phyloP scores from a whole-genome alignment of 2,329 filamentous ascomycete species.

The Elsinoe fawcettii region DNA sequence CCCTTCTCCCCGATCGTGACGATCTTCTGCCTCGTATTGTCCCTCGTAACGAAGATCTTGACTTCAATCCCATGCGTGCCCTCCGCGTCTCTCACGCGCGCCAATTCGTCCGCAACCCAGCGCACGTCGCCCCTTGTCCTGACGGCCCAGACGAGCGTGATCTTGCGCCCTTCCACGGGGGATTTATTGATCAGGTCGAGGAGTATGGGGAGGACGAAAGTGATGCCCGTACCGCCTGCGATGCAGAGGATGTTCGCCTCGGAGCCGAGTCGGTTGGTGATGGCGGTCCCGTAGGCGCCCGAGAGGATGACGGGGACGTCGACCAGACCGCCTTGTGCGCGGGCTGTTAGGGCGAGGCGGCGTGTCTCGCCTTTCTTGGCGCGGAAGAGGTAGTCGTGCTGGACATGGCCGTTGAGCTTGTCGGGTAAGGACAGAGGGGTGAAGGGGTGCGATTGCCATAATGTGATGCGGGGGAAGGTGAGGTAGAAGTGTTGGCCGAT shows the following conservation, averaged over 20 bases:
- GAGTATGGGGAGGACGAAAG: slow-evolving; percentile 61
- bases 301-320: slow-evolving; percentile 53
- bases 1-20: slow-evolving; percentile 1
- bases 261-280: slow-evolving; percentile 21
- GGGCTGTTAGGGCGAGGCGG: slow-evolving; percentile 42
- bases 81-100: slow-evolving; percentile 5
- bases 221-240: slow-evolving; percentile 49
- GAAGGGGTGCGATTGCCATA: slow-evolving; percentile 69
- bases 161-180: not conserved
- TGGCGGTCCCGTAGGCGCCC: slow-evolving; percentile 54
- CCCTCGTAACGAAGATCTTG: slow-evolving; percentile 17
- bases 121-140: slow-evolving; percentile 15
- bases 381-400: slow-evolving; percentile 31
- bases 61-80: slow-evolving; percentile 2
- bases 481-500: slow-evolving; percentile 66
- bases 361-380: slow-evolving; percentile 48
- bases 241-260: slow-evolving; percentile 12
- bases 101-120: slow-evolving; percentile 16
- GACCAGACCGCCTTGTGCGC: slow-evolving; percentile 34
- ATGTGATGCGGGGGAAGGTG: slow-evolving; percentile 56
- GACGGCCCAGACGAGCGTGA: slow-evolving; percentile 17
- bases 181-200: slow-evolving; percentile 44
- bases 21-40: not conserved
- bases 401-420: slow-evolving; percentile 23
- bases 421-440: slow-evolving; percentile 51